Evolutionary conservation across 305 asterid species (phyloP), one percentile per base, ranked within the genome.

Genomic region (Plantago coronopus): DNA sequence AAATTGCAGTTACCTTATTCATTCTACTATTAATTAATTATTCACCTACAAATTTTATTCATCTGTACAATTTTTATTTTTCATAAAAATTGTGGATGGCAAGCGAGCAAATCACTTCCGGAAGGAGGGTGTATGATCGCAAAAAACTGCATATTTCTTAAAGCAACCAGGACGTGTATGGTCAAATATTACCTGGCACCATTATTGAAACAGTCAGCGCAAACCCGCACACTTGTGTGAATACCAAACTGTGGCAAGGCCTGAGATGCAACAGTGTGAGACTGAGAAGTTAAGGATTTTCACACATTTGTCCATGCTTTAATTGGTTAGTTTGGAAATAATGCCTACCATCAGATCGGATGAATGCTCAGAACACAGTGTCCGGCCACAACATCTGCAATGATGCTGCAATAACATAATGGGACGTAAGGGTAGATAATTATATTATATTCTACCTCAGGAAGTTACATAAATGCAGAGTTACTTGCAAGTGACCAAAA

Each of bases 351-450:
- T 86, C 63, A 84, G 96, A 65, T 75, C 74, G 13, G 88, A 72
- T 27, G 95, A 91, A 77, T 91, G 98, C 43, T 91, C 95, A 27
- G 96, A 79, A 44, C 98, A 86, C 48, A 91, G 75, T 18, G 98
- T 88, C 61, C 94, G 83, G 69, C 98, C 98, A 69, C 98, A 91
- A 65, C 98, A 75, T 68, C 96, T 78, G 74, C 96, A 91, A 59
- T 88, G 98, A 78, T 91, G 98, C 96, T 91, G 85, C 72, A 73
- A 66, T 64, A 17, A 55, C 20, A 64, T 20, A 62, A 48, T 9
- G 58, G 34, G 55, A 54, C 49, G 43, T 21, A 17, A 21, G 31
- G 23, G 2, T 0, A 16, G n/a, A 34, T 37, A 37, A 1, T 7
- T 34, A 7, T 9, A 1, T 7, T 34, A 7, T 9, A 7, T 6